Base-by-base conservation (phyloP, 345 rosid genomes). In the Boechera stricta region DNA sequence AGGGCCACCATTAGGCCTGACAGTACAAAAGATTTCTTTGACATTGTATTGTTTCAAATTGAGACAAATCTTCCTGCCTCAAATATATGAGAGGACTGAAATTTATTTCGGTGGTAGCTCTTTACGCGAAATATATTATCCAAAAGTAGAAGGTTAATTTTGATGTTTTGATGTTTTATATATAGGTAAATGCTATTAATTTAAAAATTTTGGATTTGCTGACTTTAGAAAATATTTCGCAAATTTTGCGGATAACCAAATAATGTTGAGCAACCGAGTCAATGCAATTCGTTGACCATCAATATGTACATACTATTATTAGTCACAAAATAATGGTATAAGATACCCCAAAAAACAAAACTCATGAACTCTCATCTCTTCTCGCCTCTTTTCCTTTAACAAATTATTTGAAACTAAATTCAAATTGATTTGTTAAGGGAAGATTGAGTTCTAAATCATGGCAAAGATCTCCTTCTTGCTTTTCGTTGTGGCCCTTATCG, bases 401-500 rank as follows among this genome's bases (percentile, higher is more conserved):
- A 77, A 65, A 57, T 31, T 18, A 48, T 77, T 77, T 77, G 77
- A 77, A 77, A 39, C 5, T 28, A 59, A 71, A 21, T 71, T 77
- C 81, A 77, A 58, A 77, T 49, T 71, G 60, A 18, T 49, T 71
- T 64, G 72, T 77, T 77, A 77, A 71, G 63, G 81, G 73, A 57
- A 72, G 72, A 65, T 16, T 21, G 47, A 64, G 67, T 55, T 48
- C 1, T 38, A 39, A 71, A 16, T 10, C 31, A 77, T 77, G 81
- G 63, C 77, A 65, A 77, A 77, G 56, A 72, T 72, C 77, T 71
- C 77, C 67, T 71, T 51, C 35, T 65, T 72, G 68, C 29, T 77
- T 51, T 57, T 77, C 41, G 24, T n/a, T 5, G 38, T 65, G 21
- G 54, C 36, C 28, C 73, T 77, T 36, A 3, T 77, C 2, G 56